Evolutionary conservation across 768 basidiomycete genomes (phyloP).

Genomic region (Suillus decipiens): DNA sequence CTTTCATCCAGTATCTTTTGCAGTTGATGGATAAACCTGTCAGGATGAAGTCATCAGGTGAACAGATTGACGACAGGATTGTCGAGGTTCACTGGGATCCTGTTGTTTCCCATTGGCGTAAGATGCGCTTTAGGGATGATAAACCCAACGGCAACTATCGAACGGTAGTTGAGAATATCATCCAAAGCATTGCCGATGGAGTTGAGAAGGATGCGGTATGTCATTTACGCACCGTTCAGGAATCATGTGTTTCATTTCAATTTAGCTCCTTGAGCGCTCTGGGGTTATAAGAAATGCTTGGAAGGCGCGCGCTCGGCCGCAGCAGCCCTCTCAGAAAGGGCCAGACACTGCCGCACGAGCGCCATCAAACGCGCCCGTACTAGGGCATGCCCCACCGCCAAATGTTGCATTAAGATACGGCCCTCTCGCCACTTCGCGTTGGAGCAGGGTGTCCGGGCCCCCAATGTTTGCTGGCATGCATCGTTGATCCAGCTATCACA

Average conservation of each 20-base stretch:
- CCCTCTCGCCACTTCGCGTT: conserved; percentile 59
- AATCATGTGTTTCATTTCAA: conserved; percentile 19
- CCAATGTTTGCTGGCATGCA: conserved; percentile 61
- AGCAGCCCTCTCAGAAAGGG: conserved; percentile 20
- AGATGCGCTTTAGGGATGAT: conserved; percentile 94
- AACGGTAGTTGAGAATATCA: conserved; percentile 82
- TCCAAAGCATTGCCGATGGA: conserved; percentile 90
- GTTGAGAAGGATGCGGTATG: conserved; percentile 86
- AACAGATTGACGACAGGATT: conserved; percentile 91
- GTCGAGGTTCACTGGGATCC: conserved; percentile 94
- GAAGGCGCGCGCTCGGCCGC: conserved; percentile 60
- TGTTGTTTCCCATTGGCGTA: conserved; percentile 67
- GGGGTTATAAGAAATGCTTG: conserved; percentile 68
- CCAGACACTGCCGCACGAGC: conserved; percentile 5
- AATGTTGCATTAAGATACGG: conserved; percentile 50
- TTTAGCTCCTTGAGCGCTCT: conserved; percentile 68
- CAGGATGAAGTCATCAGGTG: conserved; percentile 82
- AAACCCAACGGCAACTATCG: conserved; percentile 92
- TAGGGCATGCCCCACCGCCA: conserved; percentile 21
- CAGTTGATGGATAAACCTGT: conserved; percentile 4
- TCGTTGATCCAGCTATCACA: conserved; percentile 41
- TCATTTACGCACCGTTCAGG: conserved; percentile 11
- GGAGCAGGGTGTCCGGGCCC: conserved; percentile 79
- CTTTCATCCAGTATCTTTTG: not conserved
- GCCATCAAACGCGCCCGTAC: conserved; percentile 25